Evolutionary conservation across 495 filamentous ascomycete species (phyloP), one percentile per base, ranked within the genome.

Genomic region (Neurospora tetrasperma): DNA sequence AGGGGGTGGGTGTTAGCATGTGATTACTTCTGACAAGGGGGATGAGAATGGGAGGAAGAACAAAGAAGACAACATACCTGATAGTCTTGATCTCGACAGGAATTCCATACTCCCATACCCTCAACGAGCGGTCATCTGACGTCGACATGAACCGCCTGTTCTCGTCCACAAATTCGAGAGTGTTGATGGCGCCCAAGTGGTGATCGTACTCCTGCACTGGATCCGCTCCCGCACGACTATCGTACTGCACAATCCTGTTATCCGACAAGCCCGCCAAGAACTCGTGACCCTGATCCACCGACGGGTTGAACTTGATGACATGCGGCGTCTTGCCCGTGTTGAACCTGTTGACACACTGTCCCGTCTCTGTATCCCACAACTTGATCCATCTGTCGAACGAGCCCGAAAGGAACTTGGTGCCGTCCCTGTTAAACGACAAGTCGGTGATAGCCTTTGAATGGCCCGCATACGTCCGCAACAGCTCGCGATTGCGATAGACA

Each of bases 191-290:
- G 46, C 92, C 94, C 70, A 99, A 84, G 78, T 99, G 96, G 83
- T 98, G 94, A 81, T 98, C 94, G 83, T 99, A 99, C 86, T 98
- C 96, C 78, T 99, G 96, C 46, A 97, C 92, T 48, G 94, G 85
- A 76, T 96, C 91, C 71, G 79, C 79, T 74, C 90, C 89, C 10
- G 90, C 90, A 20, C 96, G 88, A 10, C 91, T 94, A 80, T 99
- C 96, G 82, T 97, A 99, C 78, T 99, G 96, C 41, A 99, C 88
- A 75, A 99, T 99, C 85, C 97, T 95, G 83, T 99, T 98, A 83
- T 99, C 96, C 23, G 92, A 94, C 91, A 98, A 93, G 78, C 96
- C 96, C 42, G 93, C 94, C 71, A 99, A 83, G 85, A 99, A 99
- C 81, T 97, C 94, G 78, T 95, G 90, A 2, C 88, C 87, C 75